Conservation (phyloP, 1,284 basidiomycete genomes). For the Coniophora puteana region DNA sequence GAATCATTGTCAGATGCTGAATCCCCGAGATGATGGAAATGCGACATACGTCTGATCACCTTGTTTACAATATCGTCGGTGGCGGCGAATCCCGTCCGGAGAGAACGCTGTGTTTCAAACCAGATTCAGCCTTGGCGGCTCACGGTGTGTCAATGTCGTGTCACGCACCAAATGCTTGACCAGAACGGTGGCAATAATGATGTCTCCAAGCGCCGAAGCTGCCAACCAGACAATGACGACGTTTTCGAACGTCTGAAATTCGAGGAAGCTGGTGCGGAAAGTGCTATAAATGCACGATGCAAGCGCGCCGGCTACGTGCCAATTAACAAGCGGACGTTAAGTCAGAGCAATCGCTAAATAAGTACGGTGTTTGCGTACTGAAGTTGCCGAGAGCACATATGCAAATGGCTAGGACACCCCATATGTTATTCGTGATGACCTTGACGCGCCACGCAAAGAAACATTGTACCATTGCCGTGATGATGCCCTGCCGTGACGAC, state of each 20-base stretch:
- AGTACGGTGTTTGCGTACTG: too few relatives aligned
- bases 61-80: slow-evolving; percentile 19
- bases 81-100: slow-evolving; percentile 14
- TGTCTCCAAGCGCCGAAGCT: slow-evolving; percentile 23
- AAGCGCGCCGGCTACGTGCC: too few relatives aligned
- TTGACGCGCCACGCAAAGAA: slow-evolving; percentile 37
- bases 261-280: slow-evolving; percentile 21
- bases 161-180: slow-evolving; percentile 26
- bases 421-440: slow-evolving; percentile 17
- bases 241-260: slow-evolving; percentile 28
- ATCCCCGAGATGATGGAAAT: too few relatives aligned
- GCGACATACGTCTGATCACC: slow-evolving; percentile 19
- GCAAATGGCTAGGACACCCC: slow-evolving; percentile 17
- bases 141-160: too few relatives aligned
- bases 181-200: slow-evolving; percentile 26
- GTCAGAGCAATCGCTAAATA: too few relatives aligned
- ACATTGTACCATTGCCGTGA: slow-evolving; percentile 27
- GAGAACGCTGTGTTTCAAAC: slow-evolving; percentile 9
- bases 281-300: too few relatives aligned
- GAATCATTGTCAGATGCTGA: too few relatives aligned
- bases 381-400: slow-evolving; percentile 16
- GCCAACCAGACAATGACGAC: slow-evolving; percentile 31
- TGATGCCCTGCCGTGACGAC: too few relatives aligned
- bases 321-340: too few relatives aligned
- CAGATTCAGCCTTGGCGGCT: neutral